These are phyloP conservation scores for Psophocarpus tetragonolobus DNA, from an alignment of 306 rosid species.

Conservation along the genomic window DNA sequence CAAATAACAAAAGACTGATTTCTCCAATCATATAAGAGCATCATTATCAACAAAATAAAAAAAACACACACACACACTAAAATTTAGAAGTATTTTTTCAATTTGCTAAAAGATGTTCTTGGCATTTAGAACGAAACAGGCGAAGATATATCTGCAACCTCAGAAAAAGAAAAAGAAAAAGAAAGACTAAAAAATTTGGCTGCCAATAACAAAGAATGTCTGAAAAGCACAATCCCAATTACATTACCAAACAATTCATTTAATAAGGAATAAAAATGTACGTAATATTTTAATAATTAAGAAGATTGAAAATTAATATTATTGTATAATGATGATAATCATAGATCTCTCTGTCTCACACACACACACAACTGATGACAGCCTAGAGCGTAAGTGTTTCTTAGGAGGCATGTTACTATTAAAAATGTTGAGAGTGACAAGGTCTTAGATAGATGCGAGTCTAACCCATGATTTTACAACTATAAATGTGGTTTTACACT, in stretches of 20 bases:
- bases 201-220: not conserved
- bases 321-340: too few species aligned
- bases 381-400: not conserved
- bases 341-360: too few species aligned
- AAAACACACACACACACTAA: too few species aligned
- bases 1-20: not conserved
- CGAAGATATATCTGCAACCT: not conserved
- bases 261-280: not conserved
- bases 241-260: not conserved
- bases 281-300: too few species aligned
- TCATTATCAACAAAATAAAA: not conserved
- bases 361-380: too few species aligned
- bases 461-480: not conserved
- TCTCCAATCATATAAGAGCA: not conserved
- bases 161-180: not conserved
- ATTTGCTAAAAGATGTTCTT: slow-evolving; percentile 2
- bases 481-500: not conserved
- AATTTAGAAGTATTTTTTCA: not conserved
- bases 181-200: not conserved
- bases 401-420: too few species aligned
- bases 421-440: too few species aligned
- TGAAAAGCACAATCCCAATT: slow-evolving; percentile 15
- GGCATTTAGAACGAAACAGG: not conserved
- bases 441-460: too few species aligned
- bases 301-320: too few species aligned